phyloP scores from a whole-genome alignment of 2,329 filamentous ascomycete species.

The Cordyceps tenuipes region DNA sequence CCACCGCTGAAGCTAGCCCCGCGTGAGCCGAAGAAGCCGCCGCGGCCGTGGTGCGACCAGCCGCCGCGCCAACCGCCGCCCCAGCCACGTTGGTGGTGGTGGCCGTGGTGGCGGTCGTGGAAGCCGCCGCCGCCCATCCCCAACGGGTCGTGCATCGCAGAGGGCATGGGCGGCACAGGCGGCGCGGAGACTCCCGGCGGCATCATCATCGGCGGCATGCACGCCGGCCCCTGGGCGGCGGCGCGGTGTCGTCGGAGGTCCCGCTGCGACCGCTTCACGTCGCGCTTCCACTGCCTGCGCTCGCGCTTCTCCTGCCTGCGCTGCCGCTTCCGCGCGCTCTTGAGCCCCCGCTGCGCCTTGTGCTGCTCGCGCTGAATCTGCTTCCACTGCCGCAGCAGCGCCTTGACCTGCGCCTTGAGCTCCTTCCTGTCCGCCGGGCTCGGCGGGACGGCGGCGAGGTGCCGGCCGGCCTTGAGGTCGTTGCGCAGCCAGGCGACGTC shows the following conservation, averaged over 20 bases:
- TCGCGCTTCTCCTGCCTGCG: slow-evolving; percentile 26
- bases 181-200: not conserved
- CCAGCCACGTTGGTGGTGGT: slow-evolving; percentile 7
- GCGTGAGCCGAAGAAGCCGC: too few relatives aligned
- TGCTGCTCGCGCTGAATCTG: slow-evolving; percentile 23
- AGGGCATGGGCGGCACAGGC: slow-evolving; percentile 1
- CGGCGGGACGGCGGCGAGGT: slow-evolving; percentile 12
- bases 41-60: not conserved
- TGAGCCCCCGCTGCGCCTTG: slow-evolving; percentile 23
- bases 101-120: not conserved
- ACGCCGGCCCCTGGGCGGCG: not conserved
- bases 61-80: slow-evolving; percentile 2
- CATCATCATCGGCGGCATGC: slow-evolving; percentile 5
- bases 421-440: slow-evolving; percentile 22
- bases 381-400: slow-evolving; percentile 36
- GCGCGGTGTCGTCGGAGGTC: slow-evolving; percentile 22
- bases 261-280: slow-evolving; percentile 23
- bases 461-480: slow-evolving; percentile 34
- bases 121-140: not conserved
- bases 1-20: too few relatives aligned
- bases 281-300: slow-evolving; percentile 17
- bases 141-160: not conserved
- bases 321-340: slow-evolving; percentile 21
- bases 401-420: slow-evolving; percentile 36
- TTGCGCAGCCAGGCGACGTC: slow-evolving; percentile 33